Base-by-base conservation (phyloP, 768 basidiomycete genomes). In the Collybiopsis confluens region DNA sequence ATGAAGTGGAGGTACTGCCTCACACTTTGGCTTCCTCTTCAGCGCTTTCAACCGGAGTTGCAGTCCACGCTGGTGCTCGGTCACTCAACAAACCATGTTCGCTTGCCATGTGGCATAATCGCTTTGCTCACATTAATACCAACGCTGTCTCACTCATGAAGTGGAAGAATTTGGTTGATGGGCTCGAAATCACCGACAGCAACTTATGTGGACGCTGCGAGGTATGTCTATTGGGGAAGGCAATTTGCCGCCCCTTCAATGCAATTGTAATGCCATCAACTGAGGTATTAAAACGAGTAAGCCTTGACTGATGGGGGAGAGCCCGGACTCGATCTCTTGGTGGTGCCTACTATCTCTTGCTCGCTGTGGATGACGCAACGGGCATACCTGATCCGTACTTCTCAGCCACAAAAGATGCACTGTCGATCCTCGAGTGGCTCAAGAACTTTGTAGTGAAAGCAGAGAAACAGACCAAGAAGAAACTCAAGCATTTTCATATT, bases 261-360 rank as follows among this genome's bases (percentile, higher is more conserved):
- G 45, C 48, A n/a, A 35, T 47, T 11, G 44, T 54, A 9, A 37
- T n/a, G 5, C 44, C 27, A n/a, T 45, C 48, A 20, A 15, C 15
- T 15, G 30, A 54, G 9, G 20, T 38, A 4, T 37, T 54, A 6
- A 45, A 47, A 5, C 28, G 54, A 2, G 37, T 54, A 7, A 45
- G 47, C 37, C 20, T 54, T 7, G 54, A 54, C 35, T 30, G 48
- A 9, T 54, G 54, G 54, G 54, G 45, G 5, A 28, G 23, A 23
- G 33, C 33, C 10, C 30, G 54, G 3, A 54, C 54, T 6, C 28
- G 36, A 26, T 35, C 28, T 20, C 16, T 28, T 11, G 54, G 54
- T 10, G 45, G 45, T 10, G 15, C 23, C n/a, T 37, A 20, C 8
- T 54, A 54, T 40, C 5, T 54, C 28, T 49, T 54, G 45, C 35